Percentiles rank a stretch among this genome's conserved stretches.
These are phyloP conservation scores for Lagerstroemia speciosa DNA, from an alignment of 345 rosid genomes.

Conservation along the genomic window DNA sequence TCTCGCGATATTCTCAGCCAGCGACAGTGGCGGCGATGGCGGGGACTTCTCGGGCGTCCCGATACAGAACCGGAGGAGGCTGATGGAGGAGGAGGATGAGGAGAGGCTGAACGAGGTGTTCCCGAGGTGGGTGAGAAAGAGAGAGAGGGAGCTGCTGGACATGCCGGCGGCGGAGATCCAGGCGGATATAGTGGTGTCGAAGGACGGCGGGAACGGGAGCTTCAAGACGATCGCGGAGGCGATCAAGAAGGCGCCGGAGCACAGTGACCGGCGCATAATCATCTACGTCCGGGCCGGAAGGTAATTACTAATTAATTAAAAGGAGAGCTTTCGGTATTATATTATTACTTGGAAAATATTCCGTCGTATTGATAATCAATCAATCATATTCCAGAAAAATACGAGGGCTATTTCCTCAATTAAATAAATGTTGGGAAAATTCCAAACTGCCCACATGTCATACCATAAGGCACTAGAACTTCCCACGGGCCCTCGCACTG, in stretches of 20 bases:
- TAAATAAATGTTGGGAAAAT: too few species aligned
- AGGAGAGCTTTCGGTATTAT: too few species aligned
- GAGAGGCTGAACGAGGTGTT: constrained; percentile 12
- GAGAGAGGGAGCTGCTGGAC: constrained; percentile 48
- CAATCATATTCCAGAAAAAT: too few species aligned
- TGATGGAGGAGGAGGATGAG: constrained; percentile 13
- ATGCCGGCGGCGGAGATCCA: constrained; percentile 51
- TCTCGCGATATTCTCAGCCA: constrained; percentile 62
- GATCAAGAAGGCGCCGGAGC: constrained; percentile 75
- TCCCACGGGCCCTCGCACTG: too few species aligned
- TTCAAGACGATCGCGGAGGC: constrained; percentile 75
- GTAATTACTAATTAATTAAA: constrained; percentile 23
- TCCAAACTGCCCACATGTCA: too few species aligned
- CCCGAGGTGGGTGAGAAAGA: constrained; percentile 62
- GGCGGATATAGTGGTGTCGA: constrained; percentile 81
- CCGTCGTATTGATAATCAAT: too few species aligned
- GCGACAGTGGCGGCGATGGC: constrained; percentile 8
- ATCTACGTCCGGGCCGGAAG: constrained; percentile 94
- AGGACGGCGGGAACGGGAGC: constrained; percentile 63
- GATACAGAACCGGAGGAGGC: constrained; percentile 70
- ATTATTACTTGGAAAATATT: too few species aligned
- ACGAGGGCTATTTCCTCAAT: too few species aligned
- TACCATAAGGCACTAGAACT: too few species aligned
- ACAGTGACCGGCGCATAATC: constrained; percentile 51
- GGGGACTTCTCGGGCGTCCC: constrained; percentile 76